Evolutionary conservation across 208 protist genomes (phyloP).

Genomic region (Trypanosoma cruzi): DNA sequence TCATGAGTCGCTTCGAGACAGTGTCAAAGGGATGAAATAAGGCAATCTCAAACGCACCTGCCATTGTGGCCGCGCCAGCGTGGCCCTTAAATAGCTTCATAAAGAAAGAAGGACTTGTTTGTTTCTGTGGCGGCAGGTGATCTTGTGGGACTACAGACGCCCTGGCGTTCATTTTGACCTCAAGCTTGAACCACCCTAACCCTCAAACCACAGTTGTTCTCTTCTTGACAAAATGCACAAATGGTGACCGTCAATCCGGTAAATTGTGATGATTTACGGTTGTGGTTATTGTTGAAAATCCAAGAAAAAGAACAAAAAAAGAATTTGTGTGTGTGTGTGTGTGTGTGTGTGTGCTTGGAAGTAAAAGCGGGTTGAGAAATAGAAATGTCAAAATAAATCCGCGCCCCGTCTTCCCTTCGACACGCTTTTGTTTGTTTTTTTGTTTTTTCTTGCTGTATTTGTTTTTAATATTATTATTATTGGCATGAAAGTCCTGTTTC

Average conservation of each 20-base stretch:
- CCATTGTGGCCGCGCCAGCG: slow-evolving; percentile 64
- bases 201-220: background rate
- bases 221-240: background rate
- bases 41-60: slow-evolving; percentile 82
- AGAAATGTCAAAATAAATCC: background rate
- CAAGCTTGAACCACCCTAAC: background rate
- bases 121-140: slow-evolving; percentile 4
- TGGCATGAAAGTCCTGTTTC: background rate
- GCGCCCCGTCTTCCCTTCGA: background rate
- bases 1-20: slow-evolving; percentile 89
- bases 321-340: no score
- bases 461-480: background rate
- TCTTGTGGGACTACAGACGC: background rate
- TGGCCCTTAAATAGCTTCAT: slow-evolving; percentile 50
- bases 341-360: no score
- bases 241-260: background rate
- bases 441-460: background rate
- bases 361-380: background rate
- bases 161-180: background rate
- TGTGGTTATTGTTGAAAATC: no score
- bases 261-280: background rate
- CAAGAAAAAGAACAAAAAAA: no score
- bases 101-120: slow-evolving; percentile 41
- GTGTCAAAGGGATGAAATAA: slow-evolving; percentile 93
- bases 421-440: no score